Base-by-base conservation (phyloP, 2,329 filamentous ascomycete genomes). In the Exophiala sideris region DNA sequence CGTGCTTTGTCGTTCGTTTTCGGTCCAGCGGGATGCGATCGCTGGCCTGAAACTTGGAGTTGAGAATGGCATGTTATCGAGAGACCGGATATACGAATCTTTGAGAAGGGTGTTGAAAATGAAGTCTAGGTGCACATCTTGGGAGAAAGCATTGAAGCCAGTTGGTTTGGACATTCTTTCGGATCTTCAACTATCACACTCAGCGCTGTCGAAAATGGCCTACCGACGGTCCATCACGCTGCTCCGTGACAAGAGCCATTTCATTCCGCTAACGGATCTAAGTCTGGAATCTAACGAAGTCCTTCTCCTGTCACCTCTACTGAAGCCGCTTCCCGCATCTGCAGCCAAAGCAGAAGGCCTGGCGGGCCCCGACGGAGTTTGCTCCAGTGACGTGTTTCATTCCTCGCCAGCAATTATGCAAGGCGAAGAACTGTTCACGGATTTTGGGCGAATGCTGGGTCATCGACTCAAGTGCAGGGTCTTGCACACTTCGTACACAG, bases 201-300 rank as follows among this genome's bases (percentile, higher is more conserved):
- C 88, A 8, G 82, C 81, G 3, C 78, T 97, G 4, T 96, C 92
- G 1, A 87, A 84, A 0, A 86, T 82, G 66, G 90, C 91, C 2
- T 97, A 97, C 69, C 91, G 95, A 65, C 86, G 84, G 61, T 96
- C 91, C 1, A 95, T 97, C 56, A 94, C 91, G 0, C 86, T 97
- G 20, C 89, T 96, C 44, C 80, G 91, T 52, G 91, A 97, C 68
- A 92, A 89, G 68, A 88, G 91, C 57, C 84, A 88, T 55, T 74
- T 95, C 1, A 76, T 97, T 2, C 92, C 92, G 1, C 77, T 97
- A 3, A 87, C 88, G 3, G 86, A 86, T 57, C 86, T 88, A 3
- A 80, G 96, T 67, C 86, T 91, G 45, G 83, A 86, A 14, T 87
- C 89, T 51, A 91, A 96, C 66, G 91, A 96, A 67, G 71, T 96